phyloP scores from a whole-genome alignment of 1,139 yeast genomes.

The Suhomyces taliae region DNA sequence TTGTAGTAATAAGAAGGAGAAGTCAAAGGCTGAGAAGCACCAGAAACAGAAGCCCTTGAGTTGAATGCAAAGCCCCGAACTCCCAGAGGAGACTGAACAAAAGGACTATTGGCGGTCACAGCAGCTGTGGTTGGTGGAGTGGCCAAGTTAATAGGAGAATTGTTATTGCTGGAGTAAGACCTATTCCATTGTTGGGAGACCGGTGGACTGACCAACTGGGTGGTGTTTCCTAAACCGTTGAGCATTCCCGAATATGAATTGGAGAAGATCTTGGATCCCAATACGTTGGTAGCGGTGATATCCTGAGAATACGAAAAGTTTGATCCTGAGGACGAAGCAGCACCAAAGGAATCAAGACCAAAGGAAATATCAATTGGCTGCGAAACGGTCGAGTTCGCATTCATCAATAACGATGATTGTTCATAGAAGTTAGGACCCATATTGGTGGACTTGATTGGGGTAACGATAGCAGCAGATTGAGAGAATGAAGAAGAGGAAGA shows the following conservation, averaged over 20 bases:
- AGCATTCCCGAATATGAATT: neutral
- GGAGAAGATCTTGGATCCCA: constrained; percentile 1
- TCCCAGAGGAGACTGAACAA: constrained; percentile 10
- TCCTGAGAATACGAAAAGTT: neutral
- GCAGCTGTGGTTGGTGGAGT: constrained; percentile 1
- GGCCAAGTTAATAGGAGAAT: constrained; percentile 1
- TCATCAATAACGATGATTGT: neutral
- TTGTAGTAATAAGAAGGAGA: constrained; percentile 13
- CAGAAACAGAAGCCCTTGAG: constrained; percentile 3
- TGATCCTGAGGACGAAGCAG: neutral
- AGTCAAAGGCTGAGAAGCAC: constrained; percentile 1
- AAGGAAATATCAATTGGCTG: constrained; percentile 17
- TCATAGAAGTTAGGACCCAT: neutral
- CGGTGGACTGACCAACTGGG: neutral
- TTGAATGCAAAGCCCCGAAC: constrained; percentile 6
- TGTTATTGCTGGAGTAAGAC: neutral
- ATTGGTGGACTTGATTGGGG: neutral
- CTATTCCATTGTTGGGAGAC: constrained; percentile 1
- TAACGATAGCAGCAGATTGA: neutral
- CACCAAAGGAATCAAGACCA: neutral
- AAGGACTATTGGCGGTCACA: neutral
- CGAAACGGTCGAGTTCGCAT: constrained; percentile 5
- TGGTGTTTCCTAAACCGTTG: neutral
- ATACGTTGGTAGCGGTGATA: neutral
- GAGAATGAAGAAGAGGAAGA: neutral